phyloP scores from a whole-genome alignment of 2,329 filamentous ascomycete genomes.

The Botrytis aclada region DNA sequence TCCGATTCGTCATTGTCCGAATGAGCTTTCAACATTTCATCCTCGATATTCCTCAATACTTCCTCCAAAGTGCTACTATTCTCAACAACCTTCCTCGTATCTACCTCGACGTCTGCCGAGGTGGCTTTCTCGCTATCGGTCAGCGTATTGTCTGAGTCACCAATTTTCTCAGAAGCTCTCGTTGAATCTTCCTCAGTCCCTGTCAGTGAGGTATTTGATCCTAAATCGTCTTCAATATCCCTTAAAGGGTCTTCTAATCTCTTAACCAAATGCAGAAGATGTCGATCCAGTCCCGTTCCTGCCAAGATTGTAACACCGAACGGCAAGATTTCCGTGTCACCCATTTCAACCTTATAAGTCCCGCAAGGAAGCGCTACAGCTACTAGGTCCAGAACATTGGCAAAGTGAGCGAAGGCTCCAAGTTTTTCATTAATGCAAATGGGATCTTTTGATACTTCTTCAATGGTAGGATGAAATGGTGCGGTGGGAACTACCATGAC shows the following conservation, averaged over 20 bases:
- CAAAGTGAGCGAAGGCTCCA: conserved; percentile 53
- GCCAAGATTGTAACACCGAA: conserved; percentile 46
- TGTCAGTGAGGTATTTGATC: not conserved
- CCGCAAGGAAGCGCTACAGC: conserved; percentile 39
- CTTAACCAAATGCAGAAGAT: conserved; percentile 40
- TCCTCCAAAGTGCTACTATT: not conserved
- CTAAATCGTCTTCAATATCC: conserved; percentile 23
- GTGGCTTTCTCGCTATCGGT: not conserved
- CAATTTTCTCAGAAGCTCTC: not conserved
- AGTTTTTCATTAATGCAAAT: conserved; percentile 47
- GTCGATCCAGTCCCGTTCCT: conserved; percentile 42
- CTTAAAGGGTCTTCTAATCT: conserved; percentile 31
- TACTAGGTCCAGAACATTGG: conserved; percentile 53
- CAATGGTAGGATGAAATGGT: conserved; percentile 47
- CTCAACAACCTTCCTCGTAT: not conserved
- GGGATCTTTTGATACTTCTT: conserved; percentile 49
- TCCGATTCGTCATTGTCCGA: not conserved
- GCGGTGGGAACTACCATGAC: conserved; percentile 52
- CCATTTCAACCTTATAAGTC: conserved; percentile 27
- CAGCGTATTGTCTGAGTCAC: not conserved
- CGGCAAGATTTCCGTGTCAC: conserved; percentile 36
- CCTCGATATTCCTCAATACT: not conserved
- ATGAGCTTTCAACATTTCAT: not conserved
- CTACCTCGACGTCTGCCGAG: not conserved
- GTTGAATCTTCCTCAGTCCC: not conserved